Evolutionary conservation across 768 basidiomycete genomes (phyloP).

Genomic region (Phlebiopsis flavidoalba): DNA sequence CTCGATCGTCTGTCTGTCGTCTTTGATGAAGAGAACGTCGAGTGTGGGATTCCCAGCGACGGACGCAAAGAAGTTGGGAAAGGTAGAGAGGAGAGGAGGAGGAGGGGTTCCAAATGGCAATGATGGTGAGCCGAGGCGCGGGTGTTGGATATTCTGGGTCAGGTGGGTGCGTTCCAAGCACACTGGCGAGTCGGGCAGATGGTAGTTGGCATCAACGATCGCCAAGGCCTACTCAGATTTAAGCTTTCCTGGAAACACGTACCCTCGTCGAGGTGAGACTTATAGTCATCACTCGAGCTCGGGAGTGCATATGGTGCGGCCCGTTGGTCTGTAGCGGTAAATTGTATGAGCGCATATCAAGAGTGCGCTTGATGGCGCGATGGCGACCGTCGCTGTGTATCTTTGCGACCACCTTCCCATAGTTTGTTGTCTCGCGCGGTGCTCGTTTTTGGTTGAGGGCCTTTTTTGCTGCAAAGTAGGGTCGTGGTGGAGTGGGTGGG

Average conservation of each 20-base stretch:
- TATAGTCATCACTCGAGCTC: not conserved
- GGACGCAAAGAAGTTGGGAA: slow-evolving; percentile 1
- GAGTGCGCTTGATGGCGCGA: not conserved
- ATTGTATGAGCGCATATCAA: not conserved
- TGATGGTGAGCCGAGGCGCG: slow-evolving; percentile 2
- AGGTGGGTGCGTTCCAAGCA: not conserved
- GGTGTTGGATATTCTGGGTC: not conserved
- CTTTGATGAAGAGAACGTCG: slow-evolving; percentile 3
- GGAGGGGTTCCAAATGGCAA: slow-evolving; percentile 4
- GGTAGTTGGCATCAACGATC: not conserved
- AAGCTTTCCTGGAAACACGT: too few relatives aligned
- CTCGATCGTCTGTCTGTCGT: slow-evolving; percentile 3
- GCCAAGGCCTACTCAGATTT: not conserved
- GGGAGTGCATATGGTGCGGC: not conserved
- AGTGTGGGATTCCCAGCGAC: not conserved
- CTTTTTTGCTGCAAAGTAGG: not conserved
- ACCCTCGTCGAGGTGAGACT: not conserved
- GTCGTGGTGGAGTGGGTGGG: not conserved
- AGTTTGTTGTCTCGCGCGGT: too few relatives aligned
- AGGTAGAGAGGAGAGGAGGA: not conserved
- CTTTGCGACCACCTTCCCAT: not conserved
- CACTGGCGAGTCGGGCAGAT: not conserved
- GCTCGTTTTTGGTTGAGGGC: too few relatives aligned
- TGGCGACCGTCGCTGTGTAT: not conserved
- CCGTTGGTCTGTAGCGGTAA: not conserved